Evolutionary conservation across 192 early-diverging fungal genomes (phyloP).

Genomic region (Mortierella alpina): DNA sequence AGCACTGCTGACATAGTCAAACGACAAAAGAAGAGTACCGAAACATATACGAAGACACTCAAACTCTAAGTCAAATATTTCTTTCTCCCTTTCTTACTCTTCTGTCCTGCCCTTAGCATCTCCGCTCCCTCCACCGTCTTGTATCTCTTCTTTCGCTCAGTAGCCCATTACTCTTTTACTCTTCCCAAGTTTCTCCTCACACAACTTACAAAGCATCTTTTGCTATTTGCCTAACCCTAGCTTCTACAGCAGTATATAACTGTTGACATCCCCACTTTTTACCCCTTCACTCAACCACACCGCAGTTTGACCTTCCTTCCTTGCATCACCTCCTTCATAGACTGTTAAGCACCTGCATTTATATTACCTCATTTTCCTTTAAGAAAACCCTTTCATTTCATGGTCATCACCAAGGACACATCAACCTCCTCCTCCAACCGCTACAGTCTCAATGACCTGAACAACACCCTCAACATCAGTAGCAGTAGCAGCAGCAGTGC

Average conservation of each 20-base stretch:
- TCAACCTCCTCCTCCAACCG: slow-evolving; percentile 37
- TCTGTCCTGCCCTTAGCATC: background rate
- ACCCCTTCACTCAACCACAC: background rate
- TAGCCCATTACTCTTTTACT: background rate
- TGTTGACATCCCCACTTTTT: no score
- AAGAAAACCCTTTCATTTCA: no score
- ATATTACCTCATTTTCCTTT: background rate
- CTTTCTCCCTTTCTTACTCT: background rate
- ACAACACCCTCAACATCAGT: slow-evolving; percentile 4
- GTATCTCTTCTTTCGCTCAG: background rate
- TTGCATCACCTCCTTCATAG: background rate
- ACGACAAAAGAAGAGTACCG: no score
- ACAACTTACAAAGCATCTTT: no score
- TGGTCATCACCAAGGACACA: slow-evolving; percentile 10
- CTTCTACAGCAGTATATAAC: no score
- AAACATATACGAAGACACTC: no score
- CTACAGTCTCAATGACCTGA: slow-evolving; percentile 29
- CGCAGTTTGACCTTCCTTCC: background rate
- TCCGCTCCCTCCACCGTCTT: background rate
- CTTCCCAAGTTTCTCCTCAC: background rate
- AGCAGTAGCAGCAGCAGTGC: slow-evolving; percentile 1
- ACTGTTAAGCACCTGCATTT: background rate
- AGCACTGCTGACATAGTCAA: no score
- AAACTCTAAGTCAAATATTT: background rate
- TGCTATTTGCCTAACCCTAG: no score